A percentile compares a stretch with the other conserved stretches of the same genome.
Conservation (phyloP, 345 rosid genomes). For the Cardamine chenopodiifolia region DNA sequence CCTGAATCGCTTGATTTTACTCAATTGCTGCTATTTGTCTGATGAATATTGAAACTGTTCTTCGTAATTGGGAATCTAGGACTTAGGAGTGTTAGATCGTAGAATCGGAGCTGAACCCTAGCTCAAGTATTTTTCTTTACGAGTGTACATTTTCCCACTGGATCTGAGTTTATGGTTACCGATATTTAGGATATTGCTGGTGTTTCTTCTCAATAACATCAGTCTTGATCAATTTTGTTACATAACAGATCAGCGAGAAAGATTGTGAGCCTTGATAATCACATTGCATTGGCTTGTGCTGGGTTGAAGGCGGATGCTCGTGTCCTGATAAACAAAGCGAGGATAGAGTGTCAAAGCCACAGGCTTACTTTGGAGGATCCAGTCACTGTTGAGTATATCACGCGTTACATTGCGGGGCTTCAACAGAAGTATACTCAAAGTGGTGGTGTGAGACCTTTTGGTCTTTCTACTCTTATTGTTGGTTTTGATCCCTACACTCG, state of each 20-base stretch:
- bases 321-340: constrained; percentile 67
- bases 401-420: constrained; percentile 86
- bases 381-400: constrained; percentile 87
- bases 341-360: constrained; percentile 81
- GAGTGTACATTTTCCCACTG: background rate
- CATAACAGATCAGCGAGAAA: constrained; percentile 75
- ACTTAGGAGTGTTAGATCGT: constrained; percentile 17
- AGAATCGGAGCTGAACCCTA: constrained; percentile 15
- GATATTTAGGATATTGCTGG: background rate
- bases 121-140: background rate
- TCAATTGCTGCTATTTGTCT: background rate
- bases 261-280: constrained; percentile 83
- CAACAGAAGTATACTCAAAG: constrained; percentile 98
- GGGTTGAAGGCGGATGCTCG: constrained; percentile 86
- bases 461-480: constrained; percentile 72
- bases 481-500: constrained; percentile 85
- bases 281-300: constrained; percentile 87
- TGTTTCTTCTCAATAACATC: background rate
- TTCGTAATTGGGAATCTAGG: background rate
- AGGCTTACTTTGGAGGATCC: constrained; percentile 95
- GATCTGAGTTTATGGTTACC: background rate
- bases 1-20: constrained; percentile 11
- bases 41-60: background rate
- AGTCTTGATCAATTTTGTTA: background rate
- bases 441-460: constrained; percentile 88